Evolutionary conservation across 2,329 filamentous ascomycete genomes (phyloP).

Genomic region (Boeremia lycopersici): DNA sequence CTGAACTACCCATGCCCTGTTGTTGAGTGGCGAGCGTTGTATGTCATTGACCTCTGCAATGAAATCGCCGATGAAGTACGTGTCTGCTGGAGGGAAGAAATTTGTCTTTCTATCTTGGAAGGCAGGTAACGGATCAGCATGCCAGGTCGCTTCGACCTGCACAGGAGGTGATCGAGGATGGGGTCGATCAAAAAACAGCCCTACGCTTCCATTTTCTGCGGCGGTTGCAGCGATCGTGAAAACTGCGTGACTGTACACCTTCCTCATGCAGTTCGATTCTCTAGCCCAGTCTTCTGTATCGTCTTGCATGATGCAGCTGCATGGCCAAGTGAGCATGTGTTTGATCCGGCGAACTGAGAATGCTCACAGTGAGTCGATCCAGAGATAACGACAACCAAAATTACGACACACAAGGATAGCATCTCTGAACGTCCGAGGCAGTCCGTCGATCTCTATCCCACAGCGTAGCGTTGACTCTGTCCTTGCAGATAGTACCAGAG

Average conservation of each 20-base stretch:
- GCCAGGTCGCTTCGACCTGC: background rate
- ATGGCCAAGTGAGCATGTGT: no score
- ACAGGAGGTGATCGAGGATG: background rate
- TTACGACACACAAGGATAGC: no score
- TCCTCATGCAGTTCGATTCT: background rate
- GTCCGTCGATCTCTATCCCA: no score
- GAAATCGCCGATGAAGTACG: background rate
- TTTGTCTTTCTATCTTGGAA: background rate
- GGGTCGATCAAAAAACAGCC: background rate
- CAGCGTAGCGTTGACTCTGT: no score
- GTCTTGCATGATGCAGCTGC: background rate
- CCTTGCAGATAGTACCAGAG: no score
- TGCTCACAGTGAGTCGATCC: no score
- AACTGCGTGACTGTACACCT: background rate
- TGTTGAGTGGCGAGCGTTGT: background rate
- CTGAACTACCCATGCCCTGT: background rate
- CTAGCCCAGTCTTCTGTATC: background rate
- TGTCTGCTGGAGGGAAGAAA: background rate
- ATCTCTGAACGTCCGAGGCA: no score
- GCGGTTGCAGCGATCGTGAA: background rate
- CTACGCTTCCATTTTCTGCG: background rate
- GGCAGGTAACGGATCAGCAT: background rate
- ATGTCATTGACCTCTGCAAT: background rate
- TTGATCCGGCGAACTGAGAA: no score
- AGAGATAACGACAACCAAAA: no score